These are phyloP conservation scores for Drosera capensis DNA, from an alignment of 148 eudicot species.

Conservation along the genomic window DNA sequence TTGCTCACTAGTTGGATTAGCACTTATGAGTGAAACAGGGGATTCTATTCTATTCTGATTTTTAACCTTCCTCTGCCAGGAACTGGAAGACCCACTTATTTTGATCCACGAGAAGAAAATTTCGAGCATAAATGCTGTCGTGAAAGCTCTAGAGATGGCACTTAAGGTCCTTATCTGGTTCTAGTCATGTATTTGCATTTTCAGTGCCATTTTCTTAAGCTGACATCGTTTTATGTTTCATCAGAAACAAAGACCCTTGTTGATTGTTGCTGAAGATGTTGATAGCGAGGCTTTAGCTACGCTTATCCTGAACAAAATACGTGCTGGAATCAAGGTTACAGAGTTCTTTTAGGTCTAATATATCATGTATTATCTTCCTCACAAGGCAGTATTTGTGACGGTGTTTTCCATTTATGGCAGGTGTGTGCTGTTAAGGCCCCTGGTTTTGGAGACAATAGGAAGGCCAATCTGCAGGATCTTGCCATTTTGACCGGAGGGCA, in stretches of 20 bases:
- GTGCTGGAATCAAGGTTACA: slow-evolving; percentile 86
- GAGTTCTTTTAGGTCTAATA: too few relatives aligned
- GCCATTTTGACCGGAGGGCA: slow-evolving; percentile 76
- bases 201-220: neutral
- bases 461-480: slow-evolving; percentile 72
- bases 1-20: too few relatives aligned
- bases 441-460: slow-evolving; percentile 90
- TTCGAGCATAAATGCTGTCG: slow-evolving; percentile 34
- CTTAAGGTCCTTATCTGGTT: too few relatives aligned
- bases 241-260: slow-evolving; percentile 61
- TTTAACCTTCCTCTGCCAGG: slow-evolving; percentile 12
- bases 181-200: slow-evolving; percentile 5
- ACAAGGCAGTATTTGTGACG: neutral
- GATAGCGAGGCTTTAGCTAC: slow-evolving; percentile 71
- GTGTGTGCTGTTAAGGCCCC: slow-evolving; percentile 94
- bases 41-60: too few relatives aligned
- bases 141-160: slow-evolving; percentile 24
- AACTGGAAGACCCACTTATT: slow-evolving; percentile 46
- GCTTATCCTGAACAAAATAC: slow-evolving; percentile 78
- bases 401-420: slow-evolving; percentile 13
- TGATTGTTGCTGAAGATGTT: slow-evolving; percentile 58
- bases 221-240: neutral
- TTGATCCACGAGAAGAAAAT: slow-evolving; percentile 54
- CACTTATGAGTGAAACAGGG: too few relatives aligned
- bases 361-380: too few relatives aligned